These are phyloP conservation scores for Lasiodiplodia citricola DNA, from an alignment of 2,329 filamentous ascomycete genomes.

Conservation along the genomic window DNA sequence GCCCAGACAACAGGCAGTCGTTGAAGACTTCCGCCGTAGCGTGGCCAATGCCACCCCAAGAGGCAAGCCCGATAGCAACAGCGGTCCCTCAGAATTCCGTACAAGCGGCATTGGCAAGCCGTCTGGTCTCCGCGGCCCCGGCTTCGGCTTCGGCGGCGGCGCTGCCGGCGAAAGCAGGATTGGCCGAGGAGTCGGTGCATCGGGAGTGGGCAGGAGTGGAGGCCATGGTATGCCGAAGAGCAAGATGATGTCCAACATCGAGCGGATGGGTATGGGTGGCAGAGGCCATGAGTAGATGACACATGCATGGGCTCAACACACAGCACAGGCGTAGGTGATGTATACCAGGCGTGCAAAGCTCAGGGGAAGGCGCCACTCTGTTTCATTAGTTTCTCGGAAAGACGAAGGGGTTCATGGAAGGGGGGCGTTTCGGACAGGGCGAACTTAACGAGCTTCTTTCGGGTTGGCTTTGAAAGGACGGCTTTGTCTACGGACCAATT, in stretches of 20 bases:
- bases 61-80: slow-evolving; percentile 24
- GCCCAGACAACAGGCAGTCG: slow-evolving; percentile 13
- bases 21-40: slow-evolving; percentile 58
- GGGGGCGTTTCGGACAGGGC: background rate
- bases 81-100: background rate
- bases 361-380: background rate
- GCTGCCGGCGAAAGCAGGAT: slow-evolving; percentile 27
- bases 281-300: slow-evolving; percentile 3
- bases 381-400: background rate
- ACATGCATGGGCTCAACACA: background rate
- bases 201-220: slow-evolving; percentile 13
- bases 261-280: slow-evolving; percentile 73
- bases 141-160: slow-evolving; percentile 40
- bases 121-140: slow-evolving; percentile 67
- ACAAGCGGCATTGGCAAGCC: slow-evolving; percentile 46
- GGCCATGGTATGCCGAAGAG: slow-evolving; percentile 56
- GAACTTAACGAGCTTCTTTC: background rate
- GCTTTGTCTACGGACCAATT: slow-evolving; percentile 2
- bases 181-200: slow-evolving; percentile 34
- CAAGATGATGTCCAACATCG: slow-evolving; percentile 83
- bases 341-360: background rate
- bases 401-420: background rate
- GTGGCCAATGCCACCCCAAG: slow-evolving; percentile 39
- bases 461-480: background rate
- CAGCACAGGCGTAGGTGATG: background rate